Evolutionary conservation across 345 rosid species (phyloP).

Genomic region (Syzygium aqueum): DNA sequence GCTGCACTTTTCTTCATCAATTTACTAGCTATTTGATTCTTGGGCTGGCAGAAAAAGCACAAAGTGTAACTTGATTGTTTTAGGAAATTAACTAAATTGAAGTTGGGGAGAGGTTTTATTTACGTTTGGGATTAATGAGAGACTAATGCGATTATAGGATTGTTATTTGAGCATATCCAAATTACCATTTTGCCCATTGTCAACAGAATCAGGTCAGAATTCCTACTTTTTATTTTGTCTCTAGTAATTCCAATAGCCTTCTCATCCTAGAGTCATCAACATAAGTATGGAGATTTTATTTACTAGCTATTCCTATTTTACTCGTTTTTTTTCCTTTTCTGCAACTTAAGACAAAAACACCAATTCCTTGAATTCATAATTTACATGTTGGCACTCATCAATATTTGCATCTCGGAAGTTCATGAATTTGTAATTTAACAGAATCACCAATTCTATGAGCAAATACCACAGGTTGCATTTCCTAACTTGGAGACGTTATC

Average conservation of each 20-base stretch:
- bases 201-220: no score
- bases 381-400: neutral
- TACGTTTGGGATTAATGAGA: no score
- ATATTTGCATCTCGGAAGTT: neutral
- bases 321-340: neutral
- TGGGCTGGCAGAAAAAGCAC: no score
- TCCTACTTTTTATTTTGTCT: neutral
- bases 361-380: neutral
- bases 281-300: neutral
- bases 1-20: no score
- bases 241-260: no score
- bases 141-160: no score
- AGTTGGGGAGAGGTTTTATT: no score
- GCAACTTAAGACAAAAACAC: neutral
- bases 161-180: no score
- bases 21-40: no score
- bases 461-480: fast-evolving
- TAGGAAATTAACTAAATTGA: no score
- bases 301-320: neutral
- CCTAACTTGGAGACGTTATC: neutral
- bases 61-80: no score
- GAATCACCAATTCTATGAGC: fast-evolving
- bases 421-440: neutral
- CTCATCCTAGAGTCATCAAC: neutral
- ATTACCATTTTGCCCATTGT: no score